Evolutionary conservation across 345 rosid genomes (phyloP), one percentile per base, ranked within the genome.

Genomic region (Salix caprea): DNA sequence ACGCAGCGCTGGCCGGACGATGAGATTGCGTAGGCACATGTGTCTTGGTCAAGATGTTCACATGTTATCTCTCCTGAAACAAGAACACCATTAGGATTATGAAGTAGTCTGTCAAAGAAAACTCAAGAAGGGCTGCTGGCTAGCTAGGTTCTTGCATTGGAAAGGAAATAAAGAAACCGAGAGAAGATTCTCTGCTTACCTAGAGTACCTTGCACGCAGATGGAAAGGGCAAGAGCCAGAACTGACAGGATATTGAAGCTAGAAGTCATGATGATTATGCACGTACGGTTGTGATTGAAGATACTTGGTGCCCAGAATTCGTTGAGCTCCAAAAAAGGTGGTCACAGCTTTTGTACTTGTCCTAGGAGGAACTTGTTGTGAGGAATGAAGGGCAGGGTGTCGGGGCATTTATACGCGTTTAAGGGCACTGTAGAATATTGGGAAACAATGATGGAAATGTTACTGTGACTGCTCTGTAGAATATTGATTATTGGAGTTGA

Each of bases 1-100:
- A 94, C 88, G 46, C 97, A 92, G 1, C 98, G 93, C 77, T 90
- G 88, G n/a, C 96, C 92, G 0, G 88, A 68, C 3, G 93, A 89
- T 14, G 98, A 88, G 44, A 94, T 86, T 15, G 98, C 92, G 15
- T 88, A 94, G 4, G 96, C 87, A 70, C 97, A 92, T 4, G 85
- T 77, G 12, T 86, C 86, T 64, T 87, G 76, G 77, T 87, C 79
- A 12, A 94, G 87, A 36, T 85, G 75, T 71, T 92, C 94, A 65
- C 98, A 94, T 77, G 76, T 78, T 69, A 92, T 84, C 68, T 83
- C 92, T 58, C 88, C 85, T 78, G 77, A 56, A 69, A 15, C 67
- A 69, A 77, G 24, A 37, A 9, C 52, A 24, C 40, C 32, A 21
- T 15, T 36, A 6, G 21, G 48, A 76, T n/a, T 9, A 34, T 34